Percentiles rank a stretch among this genome's conserved stretches.
Evolutionary conservation across 2,329 filamentous ascomycete species (phyloP).

Genomic region (Diaporthe nobilis): DNA sequence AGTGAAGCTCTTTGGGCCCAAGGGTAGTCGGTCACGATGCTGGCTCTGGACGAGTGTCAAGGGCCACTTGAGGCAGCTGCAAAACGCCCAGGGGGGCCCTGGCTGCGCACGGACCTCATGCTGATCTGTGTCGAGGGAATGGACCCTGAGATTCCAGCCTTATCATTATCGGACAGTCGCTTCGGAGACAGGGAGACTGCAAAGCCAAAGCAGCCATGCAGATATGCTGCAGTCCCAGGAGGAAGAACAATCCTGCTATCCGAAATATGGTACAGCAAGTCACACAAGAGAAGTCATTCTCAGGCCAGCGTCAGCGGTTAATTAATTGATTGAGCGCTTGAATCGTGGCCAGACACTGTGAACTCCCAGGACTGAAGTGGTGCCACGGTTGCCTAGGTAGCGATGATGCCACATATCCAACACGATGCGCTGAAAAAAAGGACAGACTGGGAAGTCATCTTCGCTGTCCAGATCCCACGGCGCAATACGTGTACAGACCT

Average conservation of each 20-base stretch:
- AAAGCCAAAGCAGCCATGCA: conserved; percentile 10
- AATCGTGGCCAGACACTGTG: neutral
- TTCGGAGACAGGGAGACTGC: neutral
- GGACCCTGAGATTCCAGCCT: conserved; percentile 25
- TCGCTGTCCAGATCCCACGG: neutral
- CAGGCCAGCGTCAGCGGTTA: neutral
- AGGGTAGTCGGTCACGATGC: conserved; percentile 19
- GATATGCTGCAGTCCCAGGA: neutral
- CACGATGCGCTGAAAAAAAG: neutral
- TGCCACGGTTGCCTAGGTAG: neutral
- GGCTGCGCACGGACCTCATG: neutral
- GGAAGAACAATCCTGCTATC: neutral
- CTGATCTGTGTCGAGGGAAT: neutral
- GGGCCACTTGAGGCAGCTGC: conserved; percentile 26
- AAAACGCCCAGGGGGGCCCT: conserved; percentile 10
- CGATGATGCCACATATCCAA: neutral
- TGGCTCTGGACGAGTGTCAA: neutral
- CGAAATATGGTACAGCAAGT: neutral
- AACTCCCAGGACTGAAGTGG: neutral
- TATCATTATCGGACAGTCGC: conserved; percentile 9
- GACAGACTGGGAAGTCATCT: neutral
- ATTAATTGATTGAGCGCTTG: neutral
- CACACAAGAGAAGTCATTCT: neutral
- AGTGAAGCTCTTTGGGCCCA: conserved; percentile 28
- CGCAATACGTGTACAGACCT: neutral